Base-by-base conservation (phyloP, 805 yeast genomes). In the Blastobotrys attinorum region DNA sequence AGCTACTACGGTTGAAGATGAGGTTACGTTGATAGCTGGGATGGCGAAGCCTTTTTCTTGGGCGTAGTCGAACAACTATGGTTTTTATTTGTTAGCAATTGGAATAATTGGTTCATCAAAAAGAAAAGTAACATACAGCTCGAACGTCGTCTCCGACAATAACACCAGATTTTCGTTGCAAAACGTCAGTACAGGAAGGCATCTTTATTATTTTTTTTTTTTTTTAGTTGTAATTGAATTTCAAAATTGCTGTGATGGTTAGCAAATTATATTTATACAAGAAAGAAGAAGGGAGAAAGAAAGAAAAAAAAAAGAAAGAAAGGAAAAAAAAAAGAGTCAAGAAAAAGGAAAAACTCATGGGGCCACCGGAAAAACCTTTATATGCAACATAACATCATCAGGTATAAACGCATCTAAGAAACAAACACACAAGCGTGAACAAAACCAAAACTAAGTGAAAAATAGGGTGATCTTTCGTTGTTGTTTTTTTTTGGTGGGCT, bases 1-100 rank as follows among this genome's bases (percentile, higher is more conserved):
- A 59, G 97, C 96, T 65, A 87, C 83, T 47, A 81, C 97, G 52
- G 97, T 90, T 48, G 97, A 90, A 31, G 97, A 89, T 29, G 97
- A 86, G 55, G 98, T 92, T 48, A 92, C 97, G 71, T 92, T 92
- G 65, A 94, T 89, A 56, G 98, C 96, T 62, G 98, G 98, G 64
- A 92, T 88, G 56, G 98, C 98, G 59, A 88, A 92, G 54, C 86
- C 85, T 69, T 90, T 75, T 60, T 78, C 79, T 72, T 85, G 96
- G 51, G 96, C 96, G 71, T 89, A 87, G 70, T 82, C 81, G 73
- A 89, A 92, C 44, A 69, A 63, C 60, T 61, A 11, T 8, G 29
- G 29, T 8, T 25, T 8, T 25, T 25, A 11, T 25, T 25, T 8
- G 29, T 8, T 25, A 8, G 29, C 11, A 8, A 25, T 11, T 25